Evolutionary conservation across 345 rosid genomes (phyloP).

Genomic region (sweet orange (Citrus sinensis)): DNA sequence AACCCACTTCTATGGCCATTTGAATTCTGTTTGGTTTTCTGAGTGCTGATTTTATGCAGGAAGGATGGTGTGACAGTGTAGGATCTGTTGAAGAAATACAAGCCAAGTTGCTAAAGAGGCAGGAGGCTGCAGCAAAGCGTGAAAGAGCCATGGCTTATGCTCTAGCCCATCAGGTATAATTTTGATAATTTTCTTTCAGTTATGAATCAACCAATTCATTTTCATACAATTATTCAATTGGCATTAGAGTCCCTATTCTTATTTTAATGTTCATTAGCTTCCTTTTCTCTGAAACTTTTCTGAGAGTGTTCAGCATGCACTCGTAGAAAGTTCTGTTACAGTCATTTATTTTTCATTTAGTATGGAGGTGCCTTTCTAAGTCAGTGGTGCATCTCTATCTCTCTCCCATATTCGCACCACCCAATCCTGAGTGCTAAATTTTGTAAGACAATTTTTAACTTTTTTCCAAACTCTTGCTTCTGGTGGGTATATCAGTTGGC

Average conservation of each 20-base stretch:
- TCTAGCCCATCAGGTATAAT: conserved; percentile 86
- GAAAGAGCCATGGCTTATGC: conserved; percentile 99
- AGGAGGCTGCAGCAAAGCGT: conserved; percentile 99
- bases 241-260: background rate
- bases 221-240: background rate
- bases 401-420: conserved; percentile 7
- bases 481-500: background rate
- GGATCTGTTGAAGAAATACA: conserved; percentile 98
- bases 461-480: background rate
- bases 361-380: background rate
- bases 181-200: conserved; percentile 3
- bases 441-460: too few relatives aligned
- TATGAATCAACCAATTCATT: background rate
- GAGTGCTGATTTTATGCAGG: conserved; percentile 42
- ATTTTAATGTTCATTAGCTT: background rate
- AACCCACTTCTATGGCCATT: background rate
- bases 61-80: conserved; percentile 94
- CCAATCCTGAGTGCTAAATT: background rate
- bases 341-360: background rate
- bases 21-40: conserved; percentile 9
- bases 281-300: background rate
- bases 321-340: background rate
- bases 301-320: background rate
- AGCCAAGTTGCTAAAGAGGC: conserved; percentile 84
- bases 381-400: background rate